A percentile compares a stretch with the other conserved stretches of the same genome.
These are phyloP conservation scores for Colletotrichum gigasporum DNA, from an alignment of 2,329 filamentous ascomycete genomes.

Conservation along the genomic window DNA sequence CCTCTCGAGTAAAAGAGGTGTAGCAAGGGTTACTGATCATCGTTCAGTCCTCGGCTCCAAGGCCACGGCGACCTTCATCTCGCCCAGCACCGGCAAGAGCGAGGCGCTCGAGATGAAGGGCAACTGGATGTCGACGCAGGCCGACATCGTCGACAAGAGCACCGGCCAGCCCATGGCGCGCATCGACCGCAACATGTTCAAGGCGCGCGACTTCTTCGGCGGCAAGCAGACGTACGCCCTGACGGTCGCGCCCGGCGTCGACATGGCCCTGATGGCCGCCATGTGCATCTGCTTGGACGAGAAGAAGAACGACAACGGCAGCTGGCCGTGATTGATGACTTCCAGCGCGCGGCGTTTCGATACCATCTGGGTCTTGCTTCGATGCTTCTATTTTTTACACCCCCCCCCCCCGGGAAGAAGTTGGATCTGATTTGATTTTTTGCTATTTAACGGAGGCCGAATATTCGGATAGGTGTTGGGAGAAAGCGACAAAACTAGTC, in stretches of 20 bases:
- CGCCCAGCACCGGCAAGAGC: constrained; percentile 49
- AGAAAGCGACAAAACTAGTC: too few relatives aligned
- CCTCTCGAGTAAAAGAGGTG: too few relatives aligned
- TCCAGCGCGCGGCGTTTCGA: too few relatives aligned
- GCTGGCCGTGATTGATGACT: neutral
- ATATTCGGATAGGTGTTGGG: too few relatives aligned
- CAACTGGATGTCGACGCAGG: constrained; percentile 65
- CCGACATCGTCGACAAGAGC: constrained; percentile 64
- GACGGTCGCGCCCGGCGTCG: constrained; percentile 70
- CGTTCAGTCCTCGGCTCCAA: constrained; percentile 60
- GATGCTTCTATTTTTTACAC: too few relatives aligned
- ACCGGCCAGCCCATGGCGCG: constrained; percentile 62
- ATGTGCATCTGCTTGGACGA: constrained; percentile 76
- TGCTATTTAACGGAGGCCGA: too few relatives aligned
- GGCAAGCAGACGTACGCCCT: constrained; percentile 74
- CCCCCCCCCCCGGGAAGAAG: too few relatives aligned
- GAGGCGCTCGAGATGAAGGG: constrained; percentile 67
- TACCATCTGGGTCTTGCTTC: too few relatives aligned
- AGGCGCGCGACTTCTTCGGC: constrained; percentile 64
- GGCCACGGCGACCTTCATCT: constrained; percentile 66
- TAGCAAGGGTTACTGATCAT: constrained; percentile 1
- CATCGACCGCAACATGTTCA: constrained; percentile 68
- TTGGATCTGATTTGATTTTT: too few relatives aligned
- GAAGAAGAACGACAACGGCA: constrained; percentile 55
- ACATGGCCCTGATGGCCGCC: constrained; percentile 72